A percentile compares a stretch with the other conserved stretches of the same genome.
These are phyloP conservation scores for Sclerotinia spermophila DNA, from an alignment of 2,329 filamentous ascomycete species.

Conservation along the genomic window DNA sequence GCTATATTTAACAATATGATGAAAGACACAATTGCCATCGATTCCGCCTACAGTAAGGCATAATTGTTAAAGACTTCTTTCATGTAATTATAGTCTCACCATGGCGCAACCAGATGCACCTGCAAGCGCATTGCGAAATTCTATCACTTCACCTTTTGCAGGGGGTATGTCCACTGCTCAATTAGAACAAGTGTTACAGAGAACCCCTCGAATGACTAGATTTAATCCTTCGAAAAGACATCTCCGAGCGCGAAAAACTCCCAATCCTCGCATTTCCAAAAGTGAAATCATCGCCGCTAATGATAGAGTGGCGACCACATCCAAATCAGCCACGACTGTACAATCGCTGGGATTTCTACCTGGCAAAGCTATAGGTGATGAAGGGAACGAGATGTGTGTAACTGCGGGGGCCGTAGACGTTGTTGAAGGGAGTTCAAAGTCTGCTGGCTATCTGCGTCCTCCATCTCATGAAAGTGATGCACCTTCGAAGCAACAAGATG, in stretches of 20 bases:
- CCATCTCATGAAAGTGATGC: background rate
- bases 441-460: too few species aligned
- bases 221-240: background rate
- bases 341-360: background rate
- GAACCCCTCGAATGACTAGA: background rate
- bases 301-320: background rate
- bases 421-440: background rate
- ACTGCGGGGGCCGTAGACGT: background rate
- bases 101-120: slow-evolving; percentile 3
- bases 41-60: background rate
- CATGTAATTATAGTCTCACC: too few species aligned
- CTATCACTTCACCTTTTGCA: background rate
- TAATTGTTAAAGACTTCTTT: background rate
- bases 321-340: background rate
- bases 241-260: background rate
- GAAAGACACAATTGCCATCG: background rate
- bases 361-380: background rate
- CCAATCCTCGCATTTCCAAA: background rate
- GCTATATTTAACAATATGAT: background rate
- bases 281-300: background rate
- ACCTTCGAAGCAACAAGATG: background rate
- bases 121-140: background rate
- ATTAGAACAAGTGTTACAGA: background rate
- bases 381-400: background rate
- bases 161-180: background rate